These are phyloP conservation scores for Fusarium nurragi DNA, from an alignment of 2,329 filamentous ascomycete genomes.

Conservation along the genomic window DNA sequence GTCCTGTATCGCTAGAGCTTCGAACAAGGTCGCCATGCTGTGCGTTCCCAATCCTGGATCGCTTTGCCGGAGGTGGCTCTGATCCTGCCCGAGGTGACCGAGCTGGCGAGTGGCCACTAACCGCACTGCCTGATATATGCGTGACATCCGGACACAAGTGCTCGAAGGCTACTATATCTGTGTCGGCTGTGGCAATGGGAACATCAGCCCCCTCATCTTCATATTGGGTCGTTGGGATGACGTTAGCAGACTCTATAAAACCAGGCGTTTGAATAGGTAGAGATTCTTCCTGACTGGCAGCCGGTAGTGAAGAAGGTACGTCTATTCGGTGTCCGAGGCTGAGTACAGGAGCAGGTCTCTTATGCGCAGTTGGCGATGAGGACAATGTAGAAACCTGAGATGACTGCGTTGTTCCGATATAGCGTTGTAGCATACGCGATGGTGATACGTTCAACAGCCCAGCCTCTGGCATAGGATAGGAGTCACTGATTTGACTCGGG, in stretches of 20 bases:
- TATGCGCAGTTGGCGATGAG: slow-evolving; percentile 30
- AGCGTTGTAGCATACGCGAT: slow-evolving; percentile 60
- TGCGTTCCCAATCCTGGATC: slow-evolving; percentile 30
- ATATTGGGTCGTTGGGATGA: slow-evolving; percentile 44
- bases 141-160: slow-evolving; percentile 43
- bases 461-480: slow-evolving; percentile 55
- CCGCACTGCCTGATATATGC: slow-evolving; percentile 48
- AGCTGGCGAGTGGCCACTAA: slow-evolving; percentile 25
- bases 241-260: slow-evolving; percentile 8
- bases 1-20: slow-evolving; percentile 47
- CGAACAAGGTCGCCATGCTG: slow-evolving; percentile 37
- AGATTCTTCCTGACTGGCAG: slow-evolving; percentile 21
- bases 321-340: not conserved
- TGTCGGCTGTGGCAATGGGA: slow-evolving; percentile 6
- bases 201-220: not conserved
- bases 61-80: slow-evolving; percentile 46
- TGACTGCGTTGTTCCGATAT: slow-evolving; percentile 49
- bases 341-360: not conserved
- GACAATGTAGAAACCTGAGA: slow-evolving; percentile 41
- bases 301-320: slow-evolving; percentile 43
- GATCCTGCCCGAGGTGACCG: slow-evolving; percentile 44
- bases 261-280: not conserved
- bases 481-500: slow-evolving; percentile 65
- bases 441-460: slow-evolving; percentile 54
- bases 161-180: slow-evolving; percentile 14